Evolutionary conservation across 768 basidiomycete species (phyloP).

Genomic region (Coprinopsis strossmayeri): DNA sequence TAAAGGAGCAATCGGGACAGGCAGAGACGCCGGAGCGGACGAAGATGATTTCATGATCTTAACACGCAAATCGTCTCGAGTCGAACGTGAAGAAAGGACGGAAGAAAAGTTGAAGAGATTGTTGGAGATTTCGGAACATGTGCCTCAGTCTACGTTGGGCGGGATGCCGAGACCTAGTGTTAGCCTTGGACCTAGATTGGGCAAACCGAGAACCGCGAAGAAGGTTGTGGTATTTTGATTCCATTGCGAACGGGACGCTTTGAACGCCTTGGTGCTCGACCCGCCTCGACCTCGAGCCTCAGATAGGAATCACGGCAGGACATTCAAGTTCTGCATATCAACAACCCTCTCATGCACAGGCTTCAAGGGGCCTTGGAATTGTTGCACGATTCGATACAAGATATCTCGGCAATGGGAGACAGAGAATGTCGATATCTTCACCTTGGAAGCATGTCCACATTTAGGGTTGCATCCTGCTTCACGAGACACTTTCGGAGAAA

Average conservation of each 20-base stretch:
- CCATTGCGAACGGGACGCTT: background rate
- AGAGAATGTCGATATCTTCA: too few species aligned
- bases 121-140: background rate
- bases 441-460: too few species aligned
- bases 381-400: too few species aligned
- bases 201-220: background rate
- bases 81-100: conserved; percentile 53
- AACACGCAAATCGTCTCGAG: conserved; percentile 54
- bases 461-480: too few species aligned
- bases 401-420: too few species aligned
- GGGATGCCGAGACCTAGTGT: background rate
- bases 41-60: conserved; percentile 92
- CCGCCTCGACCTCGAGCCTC: too few species aligned
- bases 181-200: background rate
- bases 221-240: background rate
- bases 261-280: too few species aligned
- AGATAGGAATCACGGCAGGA: too few species aligned
- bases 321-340: too few species aligned
- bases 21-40: conserved; percentile 68
- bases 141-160: background rate
- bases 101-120: conserved; percentile 20
- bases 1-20: conserved; percentile 33
- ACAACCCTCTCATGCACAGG: too few species aligned
- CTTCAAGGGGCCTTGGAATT: too few species aligned
- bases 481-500: too few species aligned